A percentile compares a stretch with the other conserved stretches of the same genome.
Conservation (phyloP, 176 grass and related monocot genomes). For the Chrysopogon serrulatus region DNA sequence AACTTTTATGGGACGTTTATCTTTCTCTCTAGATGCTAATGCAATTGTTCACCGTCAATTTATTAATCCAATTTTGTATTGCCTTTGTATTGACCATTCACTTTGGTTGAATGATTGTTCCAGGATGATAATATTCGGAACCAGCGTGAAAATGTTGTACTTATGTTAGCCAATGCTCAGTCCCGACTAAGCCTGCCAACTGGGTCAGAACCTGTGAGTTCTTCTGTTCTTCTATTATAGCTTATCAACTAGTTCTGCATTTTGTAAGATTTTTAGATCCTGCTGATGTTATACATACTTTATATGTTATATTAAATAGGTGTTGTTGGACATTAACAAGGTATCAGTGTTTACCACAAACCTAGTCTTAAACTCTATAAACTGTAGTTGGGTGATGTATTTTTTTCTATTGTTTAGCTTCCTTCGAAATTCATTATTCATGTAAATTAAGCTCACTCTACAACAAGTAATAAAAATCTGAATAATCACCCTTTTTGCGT, state of each 20-base stretch:
- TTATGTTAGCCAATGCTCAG: slow-evolving; percentile 89
- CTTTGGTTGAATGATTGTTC: neutral
- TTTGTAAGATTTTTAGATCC: neutral
- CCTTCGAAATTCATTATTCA: slow-evolving; percentile 23
- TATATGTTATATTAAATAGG: neutral
- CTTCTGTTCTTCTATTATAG: neutral
- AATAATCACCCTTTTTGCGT: neutral
- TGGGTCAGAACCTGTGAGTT: slow-evolving; percentile 67
- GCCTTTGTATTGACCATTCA: slow-evolving; percentile 2
- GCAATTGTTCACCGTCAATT: neutral
- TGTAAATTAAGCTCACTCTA: neutral
- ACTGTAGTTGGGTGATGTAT: too few relatives aligned
- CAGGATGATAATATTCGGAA: slow-evolving; percentile 92
- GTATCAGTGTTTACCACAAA: neutral
- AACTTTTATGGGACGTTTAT: neutral
- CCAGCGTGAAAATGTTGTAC: slow-evolving; percentile 90
- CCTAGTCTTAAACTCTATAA: too few relatives aligned
- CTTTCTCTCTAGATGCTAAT: neutral
- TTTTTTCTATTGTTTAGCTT: slow-evolving; percentile 17
- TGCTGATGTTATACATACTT: slow-evolving; percentile 5
- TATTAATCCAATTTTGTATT: neutral
- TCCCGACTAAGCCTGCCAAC: slow-evolving; percentile 39
- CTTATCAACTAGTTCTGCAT: neutral
- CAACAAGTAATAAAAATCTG: neutral
- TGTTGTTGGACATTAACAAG: neutral